Evolutionary conservation across 2,329 filamentous ascomycete genomes (phyloP), one percentile per base, ranked within the genome.

Genomic region (Epichloe sibirici): DNA sequence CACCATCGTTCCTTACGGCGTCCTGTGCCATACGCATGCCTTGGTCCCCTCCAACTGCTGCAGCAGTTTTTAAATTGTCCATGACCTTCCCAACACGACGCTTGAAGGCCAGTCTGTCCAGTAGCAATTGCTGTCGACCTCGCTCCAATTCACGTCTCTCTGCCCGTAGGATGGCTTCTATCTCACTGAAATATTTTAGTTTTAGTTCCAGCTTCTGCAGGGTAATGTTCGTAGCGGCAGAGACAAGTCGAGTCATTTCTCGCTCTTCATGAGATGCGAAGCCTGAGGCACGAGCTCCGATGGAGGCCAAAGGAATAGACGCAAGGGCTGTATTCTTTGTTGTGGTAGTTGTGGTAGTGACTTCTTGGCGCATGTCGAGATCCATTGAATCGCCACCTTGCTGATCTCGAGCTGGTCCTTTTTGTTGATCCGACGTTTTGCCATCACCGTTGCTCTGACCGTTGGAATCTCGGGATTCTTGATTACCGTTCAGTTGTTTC

Each of bases 201-300:
- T 98, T 98, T 61, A 97, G 75, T 70, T 97, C 90, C 56, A 97
- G 83, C 71, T 98, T 98, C 65, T 95, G 86, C 37, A 97, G 75
- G n/a, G 88, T 91, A 12, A 95, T 78, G 65, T 98, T 98, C 50
- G 95, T 88, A 0, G 90, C 89, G 5, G 90, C 86, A 2, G 90
- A 91, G 9, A 98, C 88, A 46, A 97, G 81, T 15, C 90, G 86
- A 21, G 90, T 95, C 81, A 97, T 93, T 69, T 96, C 90, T 53
- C 94, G 87, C 69, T 98, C 93, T 68, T 97, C 91, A 61, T 97
- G 90, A 3, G 91, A 96, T 31, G 91, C 90, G 37, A 98, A 82
- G 3, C 86, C 93, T 7, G 87, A 86, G 2, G 90, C 82, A 55
- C 93, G 87, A 2, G 88, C 90, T 12, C 90, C 90, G 56, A 91